Conservation (phyloP, 2,329 filamentous ascomycete genomes). For the Thielaviopsis musarum region DNA sequence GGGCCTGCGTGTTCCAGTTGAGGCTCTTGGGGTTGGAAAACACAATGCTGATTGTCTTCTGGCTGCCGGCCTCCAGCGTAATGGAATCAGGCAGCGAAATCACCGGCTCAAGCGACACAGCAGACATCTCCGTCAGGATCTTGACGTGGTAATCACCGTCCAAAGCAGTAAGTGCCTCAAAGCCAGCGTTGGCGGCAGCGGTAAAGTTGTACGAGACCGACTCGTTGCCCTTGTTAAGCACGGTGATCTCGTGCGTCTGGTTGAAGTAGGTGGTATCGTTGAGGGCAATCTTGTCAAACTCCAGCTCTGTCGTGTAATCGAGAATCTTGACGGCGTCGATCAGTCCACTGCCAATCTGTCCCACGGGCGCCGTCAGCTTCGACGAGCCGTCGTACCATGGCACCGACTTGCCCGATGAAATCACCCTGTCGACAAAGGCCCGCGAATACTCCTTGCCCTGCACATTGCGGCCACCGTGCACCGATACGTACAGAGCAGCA, state of each 20-base stretch:
- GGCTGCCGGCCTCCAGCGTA: constrained; percentile 15
- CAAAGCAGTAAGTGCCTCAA: constrained; percentile 18
- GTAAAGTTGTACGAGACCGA: constrained; percentile 25
- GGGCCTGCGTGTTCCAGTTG: constrained; percentile 14
- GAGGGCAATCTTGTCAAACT: constrained; percentile 28
- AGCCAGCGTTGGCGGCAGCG: constrained; percentile 25
- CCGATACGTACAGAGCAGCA: constrained; percentile 28
- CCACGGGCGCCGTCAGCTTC: constrained; percentile 8
- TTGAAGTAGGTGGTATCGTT: constrained; percentile 31
- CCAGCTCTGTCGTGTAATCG: constrained; percentile 22
- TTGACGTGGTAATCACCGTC: constrained; percentile 7
- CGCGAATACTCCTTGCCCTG: constrained; percentile 18
- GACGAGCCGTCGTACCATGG: constrained; percentile 13
- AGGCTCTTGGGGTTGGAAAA: constrained; percentile 18
- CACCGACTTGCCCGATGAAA: constrained; percentile 17
- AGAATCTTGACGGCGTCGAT: constrained; percentile 29
- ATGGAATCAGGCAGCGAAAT: constrained; percentile 8
- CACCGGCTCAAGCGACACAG: neutral
- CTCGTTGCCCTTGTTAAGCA: constrained; percentile 27
- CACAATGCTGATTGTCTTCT: constrained; percentile 13
- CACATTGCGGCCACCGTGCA: constrained; percentile 24
- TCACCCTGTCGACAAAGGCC: constrained; percentile 16
- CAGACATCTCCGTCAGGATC: neutral
- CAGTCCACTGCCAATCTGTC: neutral
- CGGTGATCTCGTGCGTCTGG: constrained; percentile 19